Percentiles rank a stretch among this genome's conserved stretches.
phyloP scores from a whole-genome alignment of 495 filamentous ascomycete species.

The Penicillium cataractarum region DNA sequence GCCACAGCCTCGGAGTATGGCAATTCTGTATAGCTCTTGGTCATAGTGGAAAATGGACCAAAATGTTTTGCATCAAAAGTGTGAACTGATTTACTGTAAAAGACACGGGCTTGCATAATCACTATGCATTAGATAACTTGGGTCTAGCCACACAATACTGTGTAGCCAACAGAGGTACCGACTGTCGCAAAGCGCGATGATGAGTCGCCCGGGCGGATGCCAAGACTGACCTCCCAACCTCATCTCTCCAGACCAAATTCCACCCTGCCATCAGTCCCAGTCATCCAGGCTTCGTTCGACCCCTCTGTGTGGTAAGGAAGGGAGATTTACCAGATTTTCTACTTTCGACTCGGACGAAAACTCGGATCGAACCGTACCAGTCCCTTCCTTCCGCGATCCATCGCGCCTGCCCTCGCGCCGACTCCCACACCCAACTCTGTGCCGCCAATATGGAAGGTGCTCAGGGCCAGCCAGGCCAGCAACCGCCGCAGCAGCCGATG shows the following conservation, averaged over 20 bases:
- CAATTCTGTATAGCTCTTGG: background rate
- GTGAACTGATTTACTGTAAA: too few species aligned
- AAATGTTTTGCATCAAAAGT: background rate
- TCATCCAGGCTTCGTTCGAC: background rate
- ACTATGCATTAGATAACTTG: too few species aligned
- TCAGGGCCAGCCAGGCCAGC: constrained; percentile 36
- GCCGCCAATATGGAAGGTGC: constrained; percentile 39
- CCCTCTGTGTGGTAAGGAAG: background rate
- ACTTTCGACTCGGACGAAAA: background rate
- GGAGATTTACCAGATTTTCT: background rate
- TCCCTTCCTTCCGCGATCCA: background rate
- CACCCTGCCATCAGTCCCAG: constrained; percentile 10
- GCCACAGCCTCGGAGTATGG: background rate
- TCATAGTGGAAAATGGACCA: background rate
- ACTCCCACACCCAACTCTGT: constrained; percentile 2
- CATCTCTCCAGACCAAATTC: constrained; percentile 8
- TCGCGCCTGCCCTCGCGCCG: constrained; percentile 1
- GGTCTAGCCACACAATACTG: too few species aligned
- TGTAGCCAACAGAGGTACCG: too few species aligned
- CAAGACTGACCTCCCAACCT: constrained; percentile 24
- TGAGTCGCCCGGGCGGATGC: constrained; percentile 5
- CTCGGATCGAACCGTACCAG: background rate
- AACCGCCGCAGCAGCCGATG: constrained; percentile 25
- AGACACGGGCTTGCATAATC: too few species aligned
- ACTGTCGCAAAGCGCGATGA: background rate